Conservation (phyloP, 2,329 filamentous ascomycete genomes). For the Dichotomopilus funicola region DNA sequence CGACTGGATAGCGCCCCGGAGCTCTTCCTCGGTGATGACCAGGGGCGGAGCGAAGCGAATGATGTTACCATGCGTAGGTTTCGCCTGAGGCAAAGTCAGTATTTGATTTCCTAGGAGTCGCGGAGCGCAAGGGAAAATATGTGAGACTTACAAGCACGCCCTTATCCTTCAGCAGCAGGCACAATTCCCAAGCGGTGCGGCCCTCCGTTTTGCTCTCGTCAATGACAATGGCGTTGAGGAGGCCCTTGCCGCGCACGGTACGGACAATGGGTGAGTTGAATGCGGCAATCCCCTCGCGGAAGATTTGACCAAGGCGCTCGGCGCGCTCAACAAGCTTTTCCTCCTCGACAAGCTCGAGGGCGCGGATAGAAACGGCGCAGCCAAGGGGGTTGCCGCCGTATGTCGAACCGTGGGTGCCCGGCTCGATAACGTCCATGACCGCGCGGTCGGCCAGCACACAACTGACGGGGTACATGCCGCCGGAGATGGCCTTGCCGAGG, state of each 20-base stretch:
- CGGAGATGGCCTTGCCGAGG: slow-evolving; percentile 94
- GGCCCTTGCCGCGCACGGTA: slow-evolving; percentile 80
- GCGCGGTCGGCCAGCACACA: slow-evolving; percentile 83
- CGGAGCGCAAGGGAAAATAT: background rate
- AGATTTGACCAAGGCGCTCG: slow-evolving; percentile 71
- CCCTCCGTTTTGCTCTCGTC: slow-evolving; percentile 82
- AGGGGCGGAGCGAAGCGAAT: slow-evolving; percentile 95
- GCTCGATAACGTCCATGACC: slow-evolving; percentile 91
- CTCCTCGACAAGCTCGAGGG: slow-evolving; percentile 88
- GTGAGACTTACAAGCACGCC: slow-evolving; percentile 64
- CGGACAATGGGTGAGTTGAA: slow-evolving; percentile 77
- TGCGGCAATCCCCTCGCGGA: slow-evolving; percentile 70
- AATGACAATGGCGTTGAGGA: slow-evolving; percentile 94
- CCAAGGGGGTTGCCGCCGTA: slow-evolving; percentile 96
- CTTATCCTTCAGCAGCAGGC: slow-evolving; percentile 91
- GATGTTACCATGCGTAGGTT: slow-evolving; percentile 97
- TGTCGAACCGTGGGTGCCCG: slow-evolving; percentile 95
- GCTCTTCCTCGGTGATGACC: slow-evolving; percentile 85
- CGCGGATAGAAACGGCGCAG: slow-evolving; percentile 90
- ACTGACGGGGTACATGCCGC: slow-evolving; percentile 98
- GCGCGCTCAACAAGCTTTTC: slow-evolving; percentile 81
- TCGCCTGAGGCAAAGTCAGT: slow-evolving; percentile 55
- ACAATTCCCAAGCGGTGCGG: slow-evolving; percentile 91
- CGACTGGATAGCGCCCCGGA: slow-evolving; percentile 68
- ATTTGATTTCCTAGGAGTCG: background rate